These are phyloP conservation scores for Chrysophaeum taylorii DNA, from an alignment of 352 stramenopile species.

Conservation along the genomic window DNA sequence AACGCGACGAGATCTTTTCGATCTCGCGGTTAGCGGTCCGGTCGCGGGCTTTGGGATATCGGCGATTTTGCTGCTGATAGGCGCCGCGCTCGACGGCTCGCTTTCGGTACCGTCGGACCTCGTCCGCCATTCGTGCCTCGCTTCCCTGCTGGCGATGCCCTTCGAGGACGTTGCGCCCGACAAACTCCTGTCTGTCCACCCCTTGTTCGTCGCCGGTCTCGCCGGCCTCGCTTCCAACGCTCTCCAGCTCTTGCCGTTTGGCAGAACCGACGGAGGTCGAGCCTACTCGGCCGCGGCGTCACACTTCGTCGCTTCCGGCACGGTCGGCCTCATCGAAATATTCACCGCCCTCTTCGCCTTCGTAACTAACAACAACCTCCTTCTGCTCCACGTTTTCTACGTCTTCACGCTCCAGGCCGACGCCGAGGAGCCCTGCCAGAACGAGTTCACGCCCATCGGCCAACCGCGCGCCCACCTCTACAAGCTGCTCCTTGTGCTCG, in stretches of 20 bases:
- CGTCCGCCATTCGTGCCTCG: too few relatives aligned
- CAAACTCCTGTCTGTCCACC: background rate
- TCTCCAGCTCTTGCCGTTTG: background rate
- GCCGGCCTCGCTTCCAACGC: background rate
- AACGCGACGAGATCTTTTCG: too few relatives aligned
- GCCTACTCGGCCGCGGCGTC: background rate
- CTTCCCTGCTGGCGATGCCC: too few relatives aligned
- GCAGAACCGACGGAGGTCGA: background rate
- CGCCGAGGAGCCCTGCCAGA: background rate
- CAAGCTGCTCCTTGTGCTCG: background rate
- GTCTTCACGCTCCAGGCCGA: constrained; percentile 7
- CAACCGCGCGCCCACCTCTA: background rate
- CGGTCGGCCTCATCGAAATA: background rate
- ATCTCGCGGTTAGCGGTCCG: too few relatives aligned
- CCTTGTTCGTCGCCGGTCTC: background rate
- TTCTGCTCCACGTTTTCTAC: constrained; percentile 11
- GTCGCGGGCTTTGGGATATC: too few relatives aligned
- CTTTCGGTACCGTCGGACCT: too few relatives aligned
- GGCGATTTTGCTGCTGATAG: too few relatives aligned
- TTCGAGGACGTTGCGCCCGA: too few relatives aligned
- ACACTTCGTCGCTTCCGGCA: background rate
- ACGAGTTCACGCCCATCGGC: background rate
- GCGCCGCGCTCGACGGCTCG: too few relatives aligned
- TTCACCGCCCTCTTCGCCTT: background rate
- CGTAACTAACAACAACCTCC: background rate